These are phyloP conservation scores for Cyberlindnera euphorbiiphila DNA, from an alignment of 805 yeast genomes.

Conservation along the genomic window DNA sequence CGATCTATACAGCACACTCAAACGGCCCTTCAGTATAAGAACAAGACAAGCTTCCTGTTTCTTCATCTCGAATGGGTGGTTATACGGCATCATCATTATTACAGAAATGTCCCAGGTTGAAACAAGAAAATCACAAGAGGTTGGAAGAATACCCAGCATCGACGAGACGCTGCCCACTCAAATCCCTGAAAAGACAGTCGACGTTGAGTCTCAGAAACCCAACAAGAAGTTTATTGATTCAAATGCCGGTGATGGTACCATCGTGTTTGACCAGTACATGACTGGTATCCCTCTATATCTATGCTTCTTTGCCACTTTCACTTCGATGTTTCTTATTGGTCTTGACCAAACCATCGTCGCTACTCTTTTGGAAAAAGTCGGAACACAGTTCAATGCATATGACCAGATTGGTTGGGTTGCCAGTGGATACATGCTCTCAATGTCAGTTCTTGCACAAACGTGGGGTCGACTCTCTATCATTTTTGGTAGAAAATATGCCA, in stretches of 20 bases:
- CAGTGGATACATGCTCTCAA: slow-evolving; percentile 50
- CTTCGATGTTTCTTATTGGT: slow-evolving; percentile 21
- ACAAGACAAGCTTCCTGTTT: too few species aligned
- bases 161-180: too few species aligned
- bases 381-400: slow-evolving; percentile 45
- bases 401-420: slow-evolving; percentile 56
- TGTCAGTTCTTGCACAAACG: slow-evolving; percentile 47
- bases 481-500: slow-evolving; percentile 50
- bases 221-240: slow-evolving; percentile 16
- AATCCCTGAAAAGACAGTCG: too few species aligned
- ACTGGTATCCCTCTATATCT: slow-evolving; percentile 13
- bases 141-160: too few species aligned
- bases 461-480: slow-evolving; percentile 57
- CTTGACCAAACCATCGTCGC: slow-evolving; percentile 56
- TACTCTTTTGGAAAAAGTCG: slow-evolving; percentile 47
- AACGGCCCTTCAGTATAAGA: too few species aligned
- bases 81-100: too few species aligned
- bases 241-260: slow-evolving; percentile 26
- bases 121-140: too few species aligned
- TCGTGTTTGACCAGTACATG: slow-evolving; percentile 17
- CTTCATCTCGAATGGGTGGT: too few species aligned
- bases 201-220: background rate
- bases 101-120: too few species aligned
- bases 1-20: too few species aligned
- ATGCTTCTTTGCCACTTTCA: slow-evolving; percentile 20